Percentiles rank a stretch among this genome's conserved stretches.
These are phyloP conservation scores for Rosa rugosa DNA, from an alignment of 306 rosid species.

Conservation along the genomic window DNA sequence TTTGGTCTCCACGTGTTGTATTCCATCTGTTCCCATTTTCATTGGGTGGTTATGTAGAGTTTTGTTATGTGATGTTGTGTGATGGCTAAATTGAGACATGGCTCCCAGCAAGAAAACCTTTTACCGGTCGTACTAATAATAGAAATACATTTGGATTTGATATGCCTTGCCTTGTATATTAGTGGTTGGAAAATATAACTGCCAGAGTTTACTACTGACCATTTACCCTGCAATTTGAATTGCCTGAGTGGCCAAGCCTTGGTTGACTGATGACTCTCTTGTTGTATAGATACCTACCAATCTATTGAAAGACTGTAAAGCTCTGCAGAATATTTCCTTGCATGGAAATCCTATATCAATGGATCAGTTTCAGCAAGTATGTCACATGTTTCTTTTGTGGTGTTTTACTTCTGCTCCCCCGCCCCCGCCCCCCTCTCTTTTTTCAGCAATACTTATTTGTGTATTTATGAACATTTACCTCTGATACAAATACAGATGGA, in stretches of 20 bases:
- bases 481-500: conserved; percentile 55
- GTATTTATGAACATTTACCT: conserved; percentile 22
- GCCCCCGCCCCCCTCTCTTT: neutral
- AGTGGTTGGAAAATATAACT: neutral
- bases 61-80: too few species aligned
- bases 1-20: neutral
- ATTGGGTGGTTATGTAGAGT: neutral
- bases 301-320: conserved; percentile 84
- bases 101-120: neutral
- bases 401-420: neutral
- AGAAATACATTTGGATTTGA: neutral
- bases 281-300: conserved; percentile 63
- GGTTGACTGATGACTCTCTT: conserved; percentile 12
- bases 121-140: neutral
- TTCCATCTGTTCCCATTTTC: neutral
- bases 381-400: conserved; percentile 13
- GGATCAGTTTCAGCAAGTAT: conserved; percentile 93
- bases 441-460: conserved; percentile 2
- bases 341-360: conserved; percentile 89
- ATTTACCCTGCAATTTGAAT: neutral
- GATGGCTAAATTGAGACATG: neutral
- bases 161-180: neutral
- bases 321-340: conserved; percentile 83
- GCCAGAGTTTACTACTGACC: neutral
- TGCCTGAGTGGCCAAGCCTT: neutral